Evolutionary conservation across 1,284 basidiomycete genomes (phyloP).

Genomic region (Laetiporus sulphureus): DNA sequence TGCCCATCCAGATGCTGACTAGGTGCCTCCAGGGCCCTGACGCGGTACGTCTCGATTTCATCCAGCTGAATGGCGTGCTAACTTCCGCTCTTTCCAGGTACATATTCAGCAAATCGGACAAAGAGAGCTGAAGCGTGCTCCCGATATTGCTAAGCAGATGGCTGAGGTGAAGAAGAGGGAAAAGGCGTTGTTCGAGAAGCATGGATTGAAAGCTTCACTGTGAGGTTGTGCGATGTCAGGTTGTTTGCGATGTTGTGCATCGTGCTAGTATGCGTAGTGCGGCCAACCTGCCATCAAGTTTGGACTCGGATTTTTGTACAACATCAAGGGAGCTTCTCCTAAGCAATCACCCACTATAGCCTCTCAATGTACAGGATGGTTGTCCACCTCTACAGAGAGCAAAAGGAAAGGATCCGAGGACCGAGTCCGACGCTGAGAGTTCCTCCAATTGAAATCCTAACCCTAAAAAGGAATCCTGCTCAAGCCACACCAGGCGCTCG

Average conservation of each 20-base stretch:
- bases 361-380: too few species aligned
- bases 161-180: conserved; percentile 56
- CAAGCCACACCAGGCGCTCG: conserved; percentile 5
- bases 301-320: too few species aligned
- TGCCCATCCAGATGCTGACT: neutral
- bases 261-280: too few species aligned
- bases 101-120: conserved; percentile 94
- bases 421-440: conserved; percentile 84
- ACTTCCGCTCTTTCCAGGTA: conserved; percentile 41
- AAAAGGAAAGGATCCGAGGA: conserved; percentile 54
- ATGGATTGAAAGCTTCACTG: conserved; percentile 51
- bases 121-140: conserved; percentile 72
- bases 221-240: conserved; percentile 20
- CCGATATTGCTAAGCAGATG: conserved; percentile 44
- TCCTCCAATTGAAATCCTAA: conserved; percentile 45
- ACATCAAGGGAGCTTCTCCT: too few species aligned
- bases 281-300: too few species aligned
- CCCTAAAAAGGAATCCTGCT: conserved; percentile 9
- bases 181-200: conserved; percentile 47
- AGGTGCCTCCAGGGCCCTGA: conserved; percentile 68
- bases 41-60: too few species aligned
- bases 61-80: neutral
- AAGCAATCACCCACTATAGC: too few species aligned
- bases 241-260: neutral
- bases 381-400: too few species aligned